Evolutionary conservation across 371 early-diverging fungal species (phyloP).

Genomic region (Chytridium lagenaria): DNA sequence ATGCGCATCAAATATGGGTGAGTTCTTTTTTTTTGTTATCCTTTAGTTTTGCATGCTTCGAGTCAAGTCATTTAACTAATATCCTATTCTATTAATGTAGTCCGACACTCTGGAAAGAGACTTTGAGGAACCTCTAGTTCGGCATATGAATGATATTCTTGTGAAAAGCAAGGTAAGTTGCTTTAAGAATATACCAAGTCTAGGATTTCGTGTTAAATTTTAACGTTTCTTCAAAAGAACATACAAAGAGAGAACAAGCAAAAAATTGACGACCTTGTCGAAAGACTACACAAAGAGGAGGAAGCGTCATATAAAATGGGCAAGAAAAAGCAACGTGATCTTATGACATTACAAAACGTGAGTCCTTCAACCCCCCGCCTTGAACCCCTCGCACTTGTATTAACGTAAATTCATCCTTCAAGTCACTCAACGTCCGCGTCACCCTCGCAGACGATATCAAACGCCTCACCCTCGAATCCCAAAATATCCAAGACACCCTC

Average conservation of each 20-base stretch:
- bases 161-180: conserved; percentile 27
- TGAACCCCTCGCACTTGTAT: too few relatives aligned
- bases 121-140: conserved; percentile 46
- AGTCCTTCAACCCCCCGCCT: neutral
- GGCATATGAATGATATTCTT: conserved; percentile 33
- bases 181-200: neutral
- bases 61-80: neutral
- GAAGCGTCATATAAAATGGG: conserved; percentile 46
- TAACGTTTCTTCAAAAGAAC: neutral
- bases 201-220: too few relatives aligned
- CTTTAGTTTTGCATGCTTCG: too few relatives aligned
- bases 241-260: conserved; percentile 45
- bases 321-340: conserved; percentile 54
- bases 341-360: conserved; percentile 47
- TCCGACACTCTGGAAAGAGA: conserved; percentile 50
- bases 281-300: conserved; percentile 48
- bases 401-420: neutral
- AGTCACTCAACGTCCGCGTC: conserved; percentile 52
- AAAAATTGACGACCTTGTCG: conserved; percentile 44
- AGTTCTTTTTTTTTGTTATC: conserved; percentile 18
- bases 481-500: conserved; percentile 46
- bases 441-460: conserved; percentile 55
- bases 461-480: conserved; percentile 45
- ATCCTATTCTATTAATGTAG: conserved; percentile 7
- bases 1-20: conserved; percentile 56